These are phyloP conservation scores for Pichia norvegensis DNA, from an alignment of 1,139 yeast genomes.

Conservation along the genomic window DNA sequence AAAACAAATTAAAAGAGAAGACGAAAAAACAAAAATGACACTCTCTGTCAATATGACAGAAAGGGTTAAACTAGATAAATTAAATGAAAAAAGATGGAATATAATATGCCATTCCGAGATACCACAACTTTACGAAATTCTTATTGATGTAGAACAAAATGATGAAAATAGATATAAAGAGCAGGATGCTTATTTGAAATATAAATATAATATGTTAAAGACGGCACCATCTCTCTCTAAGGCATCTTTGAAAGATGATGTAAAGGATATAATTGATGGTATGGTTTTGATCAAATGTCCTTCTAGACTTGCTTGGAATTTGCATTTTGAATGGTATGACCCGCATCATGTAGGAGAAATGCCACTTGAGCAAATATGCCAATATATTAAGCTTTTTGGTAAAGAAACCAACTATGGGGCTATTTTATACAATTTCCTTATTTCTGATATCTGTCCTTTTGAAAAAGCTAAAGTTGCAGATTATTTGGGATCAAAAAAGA, in stretches of 20 bases:
- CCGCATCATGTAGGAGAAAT: slow-evolving; percentile 22
- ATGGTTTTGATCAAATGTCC: slow-evolving; percentile 62
- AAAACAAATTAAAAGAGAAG: slow-evolving; percentile 27
- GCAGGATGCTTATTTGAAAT: slow-evolving; percentile 55
- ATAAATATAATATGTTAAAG: slow-evolving; percentile 47
- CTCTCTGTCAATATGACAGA: slow-evolving; percentile 35
- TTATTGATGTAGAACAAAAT: slow-evolving; percentile 55
- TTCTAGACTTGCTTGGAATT: slow-evolving; percentile 62
- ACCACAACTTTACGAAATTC: slow-evolving; percentile 44
- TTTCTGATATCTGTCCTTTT: slow-evolving; percentile 65
- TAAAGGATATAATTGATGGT: slow-evolving; percentile 57
- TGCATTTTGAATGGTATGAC: slow-evolving; percentile 74
- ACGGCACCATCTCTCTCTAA: slow-evolving; percentile 41
- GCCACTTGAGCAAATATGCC: neutral
- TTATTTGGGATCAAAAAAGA: slow-evolving; percentile 19
- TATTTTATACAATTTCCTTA: slow-evolving; percentile 49
- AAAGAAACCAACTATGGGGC: slow-evolving; percentile 47
- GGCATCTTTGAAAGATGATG: slow-evolving; percentile 30
- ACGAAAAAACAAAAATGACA: slow-evolving; percentile 35
- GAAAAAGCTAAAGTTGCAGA: slow-evolving; percentile 27
- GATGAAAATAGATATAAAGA: slow-evolving; percentile 54
- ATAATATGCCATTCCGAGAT: slow-evolving; percentile 44
- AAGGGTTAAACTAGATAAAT: slow-evolving; percentile 20
- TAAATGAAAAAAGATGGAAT: slow-evolving; percentile 43
- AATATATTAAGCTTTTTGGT: slow-evolving; percentile 51